phyloP scores from a whole-genome alignment of 1,284 basidiomycete species.

The Irpex sp. region DNA sequence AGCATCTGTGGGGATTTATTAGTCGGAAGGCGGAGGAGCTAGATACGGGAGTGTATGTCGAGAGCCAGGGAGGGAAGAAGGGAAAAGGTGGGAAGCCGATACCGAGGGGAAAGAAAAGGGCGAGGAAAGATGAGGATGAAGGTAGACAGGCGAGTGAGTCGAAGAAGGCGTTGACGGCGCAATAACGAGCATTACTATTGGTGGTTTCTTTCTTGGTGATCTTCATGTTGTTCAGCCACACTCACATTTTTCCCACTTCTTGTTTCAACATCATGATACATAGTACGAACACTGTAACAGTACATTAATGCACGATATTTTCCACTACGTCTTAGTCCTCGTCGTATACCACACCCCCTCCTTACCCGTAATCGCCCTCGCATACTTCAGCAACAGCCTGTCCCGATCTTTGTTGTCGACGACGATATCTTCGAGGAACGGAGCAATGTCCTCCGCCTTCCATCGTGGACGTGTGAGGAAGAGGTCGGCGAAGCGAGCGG shows the following conservation, averaged over 20 bases:
- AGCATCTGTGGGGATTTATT: slow-evolving; percentile 51
- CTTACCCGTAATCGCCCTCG: slow-evolving; percentile 66
- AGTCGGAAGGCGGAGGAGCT: background rate
- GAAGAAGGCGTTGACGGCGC: background rate
- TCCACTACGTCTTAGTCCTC: slow-evolving; percentile 32
- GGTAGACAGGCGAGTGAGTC: background rate
- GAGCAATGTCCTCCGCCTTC: slow-evolving; percentile 73
- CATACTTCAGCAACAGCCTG: slow-evolving; percentile 80
- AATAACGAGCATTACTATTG: background rate
- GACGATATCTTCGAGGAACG: slow-evolving; percentile 77
- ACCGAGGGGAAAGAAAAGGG: background rate
- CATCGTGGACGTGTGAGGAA: slow-evolving; percentile 76
- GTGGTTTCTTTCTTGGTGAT: background rate
- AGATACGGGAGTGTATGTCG: background rate
- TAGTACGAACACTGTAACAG: too few relatives aligned
- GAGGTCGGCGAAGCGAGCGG: slow-evolving; percentile 75
- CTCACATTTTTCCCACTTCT: too few relatives aligned
- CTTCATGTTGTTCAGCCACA: too few relatives aligned
- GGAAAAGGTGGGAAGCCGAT: background rate
- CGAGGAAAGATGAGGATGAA: background rate
- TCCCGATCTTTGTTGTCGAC: slow-evolving; percentile 82
- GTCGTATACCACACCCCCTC: slow-evolving; percentile 70
- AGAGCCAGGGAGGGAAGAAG: background rate
- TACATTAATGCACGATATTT: background rate
- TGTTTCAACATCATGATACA: too few relatives aligned